Conservation (phyloP, 176 grass and related monocot genomes). For the Musa itinerans region DNA sequence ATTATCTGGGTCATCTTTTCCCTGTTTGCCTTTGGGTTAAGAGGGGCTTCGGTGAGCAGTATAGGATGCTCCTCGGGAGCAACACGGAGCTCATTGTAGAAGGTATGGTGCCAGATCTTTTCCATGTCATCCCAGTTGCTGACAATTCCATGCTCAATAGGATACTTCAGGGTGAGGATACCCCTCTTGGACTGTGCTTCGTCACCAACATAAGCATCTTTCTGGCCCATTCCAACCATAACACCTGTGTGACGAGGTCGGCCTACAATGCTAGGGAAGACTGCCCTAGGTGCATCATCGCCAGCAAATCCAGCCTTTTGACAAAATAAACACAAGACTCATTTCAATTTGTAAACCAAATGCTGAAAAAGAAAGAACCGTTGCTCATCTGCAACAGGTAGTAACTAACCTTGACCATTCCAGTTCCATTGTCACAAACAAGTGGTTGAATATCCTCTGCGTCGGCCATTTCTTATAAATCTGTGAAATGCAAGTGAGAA, state of each 20-base stretch:
- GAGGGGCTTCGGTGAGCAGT: neutral
- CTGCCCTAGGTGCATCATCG: conserved; percentile 3
- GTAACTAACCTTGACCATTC: conserved; percentile 6
- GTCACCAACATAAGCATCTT: conserved; percentile 6
- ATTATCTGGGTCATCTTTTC: conserved; percentile 9
- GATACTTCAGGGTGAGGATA: conserved; percentile 4
- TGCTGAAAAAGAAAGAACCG: neutral
- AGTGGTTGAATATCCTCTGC: conserved; percentile 1
- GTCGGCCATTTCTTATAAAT: conserved; percentile 1
- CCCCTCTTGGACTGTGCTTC: conserved; percentile 5
- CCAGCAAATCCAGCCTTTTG: conserved; percentile 10
- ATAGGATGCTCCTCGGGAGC: conserved; percentile 2
- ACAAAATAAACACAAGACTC: neutral
- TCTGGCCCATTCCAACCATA: conserved; percentile 5
- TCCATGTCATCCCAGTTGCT: conserved; percentile 9
- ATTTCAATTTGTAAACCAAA: neutral
- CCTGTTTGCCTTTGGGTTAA: conserved; percentile 10
- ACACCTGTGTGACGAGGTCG: conserved; percentile 8
- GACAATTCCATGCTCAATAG: neutral
- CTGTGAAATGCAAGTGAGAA: neutral
- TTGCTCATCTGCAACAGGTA: neutral
- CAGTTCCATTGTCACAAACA: conserved; percentile 9
- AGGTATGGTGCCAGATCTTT: conserved; percentile 3
- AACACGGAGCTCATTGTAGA: conserved; percentile 10
- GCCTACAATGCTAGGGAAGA: conserved; percentile 1